Percentiles rank a stretch among this genome's conserved stretches.
Evolutionary conservation across 164 flowering plant genomes (phyloP).

Genomic region (Berberis vulgaris): DNA sequence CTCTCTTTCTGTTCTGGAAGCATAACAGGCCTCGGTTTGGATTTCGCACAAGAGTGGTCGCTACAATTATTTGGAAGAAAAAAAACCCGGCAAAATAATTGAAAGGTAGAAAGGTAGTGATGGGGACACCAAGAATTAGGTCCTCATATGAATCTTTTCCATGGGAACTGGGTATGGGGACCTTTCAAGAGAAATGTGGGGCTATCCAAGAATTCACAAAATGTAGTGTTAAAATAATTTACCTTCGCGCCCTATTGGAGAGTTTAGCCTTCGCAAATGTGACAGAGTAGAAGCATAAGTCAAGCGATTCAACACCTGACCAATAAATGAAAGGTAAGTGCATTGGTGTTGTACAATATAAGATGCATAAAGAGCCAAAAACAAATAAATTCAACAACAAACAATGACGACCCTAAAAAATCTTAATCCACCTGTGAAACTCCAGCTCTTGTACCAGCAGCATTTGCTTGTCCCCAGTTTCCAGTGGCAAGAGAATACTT

Average conservation of each 20-base stretch:
- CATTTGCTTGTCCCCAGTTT: conserved; percentile 99
- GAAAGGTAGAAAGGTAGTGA: too few relatives aligned
- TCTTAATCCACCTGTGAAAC: conserved; percentile 68
- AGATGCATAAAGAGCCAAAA: background rate
- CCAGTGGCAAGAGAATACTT: conserved; percentile 98
- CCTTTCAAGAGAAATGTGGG: too few relatives aligned
- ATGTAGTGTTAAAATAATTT: background rate
- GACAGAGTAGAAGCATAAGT: conserved; percentile 96
- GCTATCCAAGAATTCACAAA: too few relatives aligned
- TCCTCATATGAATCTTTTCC: too few relatives aligned
- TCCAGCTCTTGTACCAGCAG: conserved; percentile 98
- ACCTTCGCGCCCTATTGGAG: conserved; percentile 99
- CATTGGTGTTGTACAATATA: background rate
- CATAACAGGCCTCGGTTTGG: too few relatives aligned
- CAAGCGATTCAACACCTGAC: conserved; percentile 84
- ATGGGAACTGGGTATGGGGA: too few relatives aligned
- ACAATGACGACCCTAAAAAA: background rate
- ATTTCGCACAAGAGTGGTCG: too few relatives aligned
- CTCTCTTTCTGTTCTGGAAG: too few relatives aligned
- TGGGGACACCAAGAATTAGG: too few relatives aligned
- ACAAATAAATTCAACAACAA: background rate
- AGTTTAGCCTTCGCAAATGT: conserved; percentile 84
- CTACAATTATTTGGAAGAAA: too few relatives aligned
- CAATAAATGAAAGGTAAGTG: background rate
- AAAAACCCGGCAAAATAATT: too few relatives aligned